Conservation (phyloP, 1,284 basidiomycete genomes). For the Trichosporon inkin region DNA sequence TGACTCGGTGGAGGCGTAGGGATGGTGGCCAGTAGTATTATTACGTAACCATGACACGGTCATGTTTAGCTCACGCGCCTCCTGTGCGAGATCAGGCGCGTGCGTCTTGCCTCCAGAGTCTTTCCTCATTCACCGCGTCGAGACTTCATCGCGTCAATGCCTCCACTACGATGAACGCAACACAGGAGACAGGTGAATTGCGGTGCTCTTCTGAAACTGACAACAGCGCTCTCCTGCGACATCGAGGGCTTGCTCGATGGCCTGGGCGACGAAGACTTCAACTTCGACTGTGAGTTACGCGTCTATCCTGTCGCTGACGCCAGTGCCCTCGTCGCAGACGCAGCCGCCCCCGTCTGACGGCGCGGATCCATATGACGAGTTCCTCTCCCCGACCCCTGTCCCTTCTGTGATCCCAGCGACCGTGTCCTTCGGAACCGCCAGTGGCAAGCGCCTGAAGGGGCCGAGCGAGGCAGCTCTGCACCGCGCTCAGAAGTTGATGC, state of each 20-base stretch:
- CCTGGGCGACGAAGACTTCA: conserved; percentile 37
- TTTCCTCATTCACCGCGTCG: not conserved
- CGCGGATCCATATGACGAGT: conserved; percentile 5
- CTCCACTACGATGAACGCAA: conserved; percentile 1
- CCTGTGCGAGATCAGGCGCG: not conserved
- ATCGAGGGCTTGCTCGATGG: conserved; percentile 35
- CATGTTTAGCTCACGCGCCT: not conserved
- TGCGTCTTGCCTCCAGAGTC: not conserved
- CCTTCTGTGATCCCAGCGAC: conserved; percentile 19
- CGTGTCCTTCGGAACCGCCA: conserved; percentile 35
- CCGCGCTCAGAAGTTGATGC: conserved; percentile 29
- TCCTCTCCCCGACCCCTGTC: conserved; percentile 12
- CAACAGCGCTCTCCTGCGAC: conserved; percentile 16
- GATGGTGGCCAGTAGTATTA: not conserved
- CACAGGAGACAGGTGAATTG: conserved; percentile 7
- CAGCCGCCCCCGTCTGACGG: not conserved
- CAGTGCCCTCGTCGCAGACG: not conserved
- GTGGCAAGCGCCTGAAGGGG: conserved; percentile 26
- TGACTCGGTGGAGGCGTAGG: not conserved
- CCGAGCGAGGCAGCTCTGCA: conserved; percentile 33
- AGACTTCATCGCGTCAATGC: not conserved
- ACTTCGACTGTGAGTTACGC: conserved; percentile 23
- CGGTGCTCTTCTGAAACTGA: not conserved
- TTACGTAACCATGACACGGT: not conserved
- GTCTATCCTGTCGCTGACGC: not conserved